Evolutionary conservation across 768 basidiomycete genomes (phyloP).

Genomic region (Auricularia heimuer): DNA sequence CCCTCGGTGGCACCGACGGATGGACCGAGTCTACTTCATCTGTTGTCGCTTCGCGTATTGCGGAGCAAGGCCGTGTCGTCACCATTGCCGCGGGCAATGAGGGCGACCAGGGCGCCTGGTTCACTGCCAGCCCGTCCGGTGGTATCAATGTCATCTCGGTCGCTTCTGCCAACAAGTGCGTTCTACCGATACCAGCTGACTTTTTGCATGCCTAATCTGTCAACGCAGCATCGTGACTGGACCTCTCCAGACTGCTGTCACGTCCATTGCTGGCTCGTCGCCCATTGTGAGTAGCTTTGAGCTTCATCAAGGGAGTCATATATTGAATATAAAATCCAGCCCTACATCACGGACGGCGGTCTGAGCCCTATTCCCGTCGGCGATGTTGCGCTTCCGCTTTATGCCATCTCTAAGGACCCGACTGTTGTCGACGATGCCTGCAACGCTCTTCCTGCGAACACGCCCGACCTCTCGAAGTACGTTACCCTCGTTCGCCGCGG

Average conservation of each 20-base stretch:
- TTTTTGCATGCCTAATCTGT: neutral
- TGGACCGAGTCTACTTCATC: slow-evolving; percentile 1
- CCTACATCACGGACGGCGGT: neutral
- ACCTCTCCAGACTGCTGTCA: neutral
- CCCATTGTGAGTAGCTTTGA: neutral
- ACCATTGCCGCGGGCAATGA: slow-evolving; percentile 4
- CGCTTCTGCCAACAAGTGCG: slow-evolving; percentile 6
- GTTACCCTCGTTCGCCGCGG: slow-evolving; percentile 25
- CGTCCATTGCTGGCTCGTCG: neutral
- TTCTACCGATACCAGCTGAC: no score
- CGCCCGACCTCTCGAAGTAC: slow-evolving; percentile 18
- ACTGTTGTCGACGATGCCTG: slow-evolving; percentile 20
- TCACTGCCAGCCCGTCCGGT: neutral
- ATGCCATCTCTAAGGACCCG: slow-evolving; percentile 22
- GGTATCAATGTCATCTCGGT: slow-evolving; percentile 6
- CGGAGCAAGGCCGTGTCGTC: slow-evolving; percentile 5
- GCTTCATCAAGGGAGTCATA: neutral
- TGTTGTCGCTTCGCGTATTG: slow-evolving; percentile 7
- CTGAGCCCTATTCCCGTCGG: slow-evolving; percentile 20
- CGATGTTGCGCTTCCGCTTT: slow-evolving; percentile 15
- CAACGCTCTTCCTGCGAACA: slow-evolving; percentile 14
- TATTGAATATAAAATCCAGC: neutral
- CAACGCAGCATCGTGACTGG: slow-evolving; percentile 2
- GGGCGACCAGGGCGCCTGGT: slow-evolving; percentile 4
- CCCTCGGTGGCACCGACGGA: slow-evolving; percentile 21